Evolutionary conservation across 441 rosid species (phyloP), one percentile per base, ranked within the genome.

Genomic region (Geranium incanum): DNA sequence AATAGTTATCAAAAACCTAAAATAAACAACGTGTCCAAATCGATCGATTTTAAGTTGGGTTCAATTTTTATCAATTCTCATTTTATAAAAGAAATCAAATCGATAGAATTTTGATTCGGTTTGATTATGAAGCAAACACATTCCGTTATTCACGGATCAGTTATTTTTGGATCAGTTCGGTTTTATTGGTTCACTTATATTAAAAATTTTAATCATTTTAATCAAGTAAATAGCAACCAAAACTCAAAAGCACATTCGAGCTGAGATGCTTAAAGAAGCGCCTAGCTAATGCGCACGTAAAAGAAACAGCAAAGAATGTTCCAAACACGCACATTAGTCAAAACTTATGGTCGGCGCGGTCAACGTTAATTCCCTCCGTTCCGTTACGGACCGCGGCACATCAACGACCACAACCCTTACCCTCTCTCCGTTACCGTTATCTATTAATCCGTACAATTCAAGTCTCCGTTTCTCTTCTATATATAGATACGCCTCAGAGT

Each of bases 261-360:
- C 48, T 12, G 16, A 50, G 59, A 50, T 50, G 59, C 59, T 50
- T 50, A 50, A 16, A 12, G 16, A 50, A n/a, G 16, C 59, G 15
- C 59, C 5, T 50, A 50, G 16, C 59, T n/a, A 13, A 13, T 50
- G n/a, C 16, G 16, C n/a, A 50, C 15, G 0, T 0, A 13, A 50
- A 13, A 3, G 59, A 50, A 50, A 13, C 5, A 50, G 18, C 16
- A 50, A n/a, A 50, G 59, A 50, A 50, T 50, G 59, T 50, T 50
- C 59, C 15, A 50, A 43, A 43, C 12, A 43, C 50, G 12, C 50
- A 43, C 50, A 50, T 50, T 12, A 16, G 59, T 50, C 59, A 5
- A 50, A 50, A 50, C 59, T 15, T 50, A 16, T 50, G 59, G 59
- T 50, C 59, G 59, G 59, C 59, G 59, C 59, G 59, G 59, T 50